Evolutionary conservation across 306 rosid genomes (phyloP), one percentile per base, ranked within the genome.

Genomic region (Acmispon strigosus): DNA sequence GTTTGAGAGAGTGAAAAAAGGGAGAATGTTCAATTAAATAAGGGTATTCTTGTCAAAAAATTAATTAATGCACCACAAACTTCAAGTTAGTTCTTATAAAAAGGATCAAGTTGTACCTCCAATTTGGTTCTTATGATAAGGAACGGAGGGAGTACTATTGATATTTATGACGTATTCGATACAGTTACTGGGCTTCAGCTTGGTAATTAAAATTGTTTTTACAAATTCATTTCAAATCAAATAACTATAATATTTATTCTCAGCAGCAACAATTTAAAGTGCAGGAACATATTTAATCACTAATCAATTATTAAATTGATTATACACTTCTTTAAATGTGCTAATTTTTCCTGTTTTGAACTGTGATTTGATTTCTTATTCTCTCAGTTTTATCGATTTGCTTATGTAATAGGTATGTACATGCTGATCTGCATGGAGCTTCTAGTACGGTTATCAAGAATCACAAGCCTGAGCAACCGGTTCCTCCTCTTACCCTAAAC

Each of bases 401-500:
- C 67, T 85, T 67, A 8, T 80, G 42, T 55, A 53, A 78, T 87
- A 94, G 99, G 74, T 94, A 94, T 66, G 81, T 94, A 49, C 99
- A 94, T 79, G 99, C 97, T 4, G 99, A 94, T 12, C 82, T 94
- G 83, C 99, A 94, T 63, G 99, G 99, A 71, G 96, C 99, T 76
- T 94, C 99, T 48, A 87, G 96, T 73, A 91, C 96, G 3, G 81
- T 94, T 66, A 86, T 94, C 76, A 91, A 91, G 89, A 94, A 94
- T 82, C 97, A 89, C 73, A 87, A 84, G 78, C 99, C 96, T 61
- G 87, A 58, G 52, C 97, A 83, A 80, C 96, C 92, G 44, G 91
- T 94, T 58, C 97, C 96, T 15, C 99, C 99, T 4, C 90, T 89
- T 55, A 91, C 99, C 54, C 70, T 94, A 44, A 94, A 94, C 79